Evolutionary conservation across 768 basidiomycete genomes (phyloP), one percentile per base, ranked within the genome.

Genomic region (Tylopilus felleus): DNA sequence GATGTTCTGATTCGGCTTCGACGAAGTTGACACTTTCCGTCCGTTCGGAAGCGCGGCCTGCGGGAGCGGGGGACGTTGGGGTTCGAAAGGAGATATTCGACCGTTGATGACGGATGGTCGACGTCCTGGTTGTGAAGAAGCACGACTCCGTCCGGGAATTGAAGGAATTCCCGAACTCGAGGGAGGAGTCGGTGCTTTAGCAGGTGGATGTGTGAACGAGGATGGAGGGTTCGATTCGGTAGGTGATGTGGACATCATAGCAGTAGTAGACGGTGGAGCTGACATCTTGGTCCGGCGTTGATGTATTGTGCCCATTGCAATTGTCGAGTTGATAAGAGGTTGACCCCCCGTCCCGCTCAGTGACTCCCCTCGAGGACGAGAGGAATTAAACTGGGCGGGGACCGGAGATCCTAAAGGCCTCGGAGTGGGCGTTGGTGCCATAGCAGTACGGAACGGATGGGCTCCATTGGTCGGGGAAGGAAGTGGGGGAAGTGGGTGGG

Each of bases 81-180:
- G 58, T 60, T 81, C 84, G 49, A 73, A 74, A 50, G 75, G 84
- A 39, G 80, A 83, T 58, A 75, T 73, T 44, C 78, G 74, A 46
- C 80, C 77, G 57, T 78, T 76, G 33, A 76, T 68, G 28, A 83
- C 56, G 14, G 86, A 81, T 23, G 88, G 86, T 52, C 87, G 75
- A 52, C 87, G 79, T 25, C 84, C 86, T 40, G 90, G 88, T 59
- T 92, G 90, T 36, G 90, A 91, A 13, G 80, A 82, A 33, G 90
- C 87, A 44, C 90, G 80, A 52, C 64, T 78, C 53, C 90, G 80
- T 21, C 72, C 71, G 0, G 75, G 74, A 28, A 65, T 66, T 2
- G 76, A 68, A 25, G 68, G 64, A 36, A 65, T 62, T 50, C 70
- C 65, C 33, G 75, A 73, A 55, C 62, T 74, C 31, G 74, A 68